These are phyloP conservation scores for Trichoderma sp. DNA, from an alignment of 2,329 filamentous ascomycete species.

Conservation along the genomic window DNA sequence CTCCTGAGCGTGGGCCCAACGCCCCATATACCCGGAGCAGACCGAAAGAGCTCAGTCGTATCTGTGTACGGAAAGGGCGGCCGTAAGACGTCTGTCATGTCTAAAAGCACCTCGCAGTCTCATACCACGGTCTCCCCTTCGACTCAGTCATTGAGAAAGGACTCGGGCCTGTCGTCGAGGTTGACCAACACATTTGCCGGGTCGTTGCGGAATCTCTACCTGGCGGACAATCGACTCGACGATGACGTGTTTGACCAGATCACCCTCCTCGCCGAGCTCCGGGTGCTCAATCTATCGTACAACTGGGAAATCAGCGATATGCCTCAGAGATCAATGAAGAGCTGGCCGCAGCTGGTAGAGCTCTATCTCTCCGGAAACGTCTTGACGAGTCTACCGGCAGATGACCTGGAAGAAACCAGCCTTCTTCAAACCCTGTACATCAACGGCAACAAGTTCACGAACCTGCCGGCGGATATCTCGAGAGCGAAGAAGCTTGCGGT, in stretches of 20 bases:
- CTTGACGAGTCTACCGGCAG: constrained; percentile 84
- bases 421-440: constrained; percentile 88
- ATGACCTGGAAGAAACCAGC: constrained; percentile 89
- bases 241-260: constrained; percentile 96
- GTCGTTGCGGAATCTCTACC: constrained; percentile 78
- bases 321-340: constrained; percentile 82
- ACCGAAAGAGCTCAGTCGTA: constrained; percentile 81
- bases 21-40: constrained; percentile 60
- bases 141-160: constrained; percentile 70
- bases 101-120: constrained; percentile 54
- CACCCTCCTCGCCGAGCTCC: constrained; percentile 76
- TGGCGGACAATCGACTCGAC: constrained; percentile 91
- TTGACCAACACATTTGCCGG: constrained; percentile 85
- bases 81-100: constrained; percentile 83
- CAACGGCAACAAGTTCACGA: constrained; percentile 97
- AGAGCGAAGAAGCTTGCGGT: constrained; percentile 90
- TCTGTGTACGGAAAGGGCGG: constrained; percentile 77
- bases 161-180: constrained; percentile 81
- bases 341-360: constrained; percentile 88
- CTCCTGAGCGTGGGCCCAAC: constrained; percentile 76
- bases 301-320: constrained; percentile 87
- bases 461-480: constrained; percentile 90
- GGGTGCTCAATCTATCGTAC: constrained; percentile 90
- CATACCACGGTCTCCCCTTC: constrained; percentile 52
- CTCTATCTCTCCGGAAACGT: constrained; percentile 95